A percentile compares a stretch with the other conserved stretches of the same genome.
These are phyloP conservation scores for Schizophyllum amplum DNA, from an alignment of 1,284 basidiomycete species.

Conservation along the genomic window DNA sequence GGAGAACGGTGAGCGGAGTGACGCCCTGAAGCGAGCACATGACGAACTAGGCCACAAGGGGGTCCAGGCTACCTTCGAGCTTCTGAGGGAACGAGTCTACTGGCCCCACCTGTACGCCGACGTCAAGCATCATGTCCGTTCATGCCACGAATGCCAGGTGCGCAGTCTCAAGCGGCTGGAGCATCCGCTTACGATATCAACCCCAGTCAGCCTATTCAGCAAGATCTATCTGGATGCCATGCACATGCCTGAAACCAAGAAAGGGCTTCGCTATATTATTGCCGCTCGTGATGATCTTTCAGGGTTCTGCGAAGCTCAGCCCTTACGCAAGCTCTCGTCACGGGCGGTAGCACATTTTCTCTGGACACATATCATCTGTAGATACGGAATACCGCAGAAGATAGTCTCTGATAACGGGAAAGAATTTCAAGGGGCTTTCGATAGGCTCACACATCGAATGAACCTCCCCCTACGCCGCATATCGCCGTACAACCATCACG, in stretches of 20 bases:
- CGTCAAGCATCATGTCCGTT: slow-evolving; percentile 3
- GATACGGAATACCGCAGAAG: slow-evolving; percentile 21
- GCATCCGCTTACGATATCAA: slow-evolving; percentile 1
- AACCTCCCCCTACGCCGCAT: slow-evolving; percentile 13
- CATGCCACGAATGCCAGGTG: slow-evolving; percentile 4
- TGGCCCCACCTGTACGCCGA: slow-evolving; percentile 5
- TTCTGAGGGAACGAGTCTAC: neutral
- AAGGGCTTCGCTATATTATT: slow-evolving; percentile 2
- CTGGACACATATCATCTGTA: slow-evolving; percentile 25
- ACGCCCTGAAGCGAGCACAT: neutral
- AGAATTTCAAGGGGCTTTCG: slow-evolving; percentile 18
- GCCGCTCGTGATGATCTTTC: slow-evolving; percentile 22
- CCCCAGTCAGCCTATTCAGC: slow-evolving; percentile 1
- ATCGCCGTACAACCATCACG: slow-evolving; percentile 20
- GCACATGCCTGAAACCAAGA: slow-evolving; percentile 4
- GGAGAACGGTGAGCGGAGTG: too few species aligned
- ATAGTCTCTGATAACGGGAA: slow-evolving; percentile 28
- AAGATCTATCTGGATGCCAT: slow-evolving; percentile 6
- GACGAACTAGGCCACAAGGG: slow-evolving; percentile 2
- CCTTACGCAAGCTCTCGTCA: slow-evolving; percentile 16
- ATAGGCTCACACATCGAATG: neutral
- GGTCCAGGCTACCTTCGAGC: neutral
- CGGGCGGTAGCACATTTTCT: slow-evolving; percentile 19
- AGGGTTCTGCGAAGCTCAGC: slow-evolving; percentile 19
- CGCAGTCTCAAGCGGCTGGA: neutral